Base-by-base conservation (phyloP, 1,139 yeast species). In the Yamadazyma kanchanaburiensis region DNA sequence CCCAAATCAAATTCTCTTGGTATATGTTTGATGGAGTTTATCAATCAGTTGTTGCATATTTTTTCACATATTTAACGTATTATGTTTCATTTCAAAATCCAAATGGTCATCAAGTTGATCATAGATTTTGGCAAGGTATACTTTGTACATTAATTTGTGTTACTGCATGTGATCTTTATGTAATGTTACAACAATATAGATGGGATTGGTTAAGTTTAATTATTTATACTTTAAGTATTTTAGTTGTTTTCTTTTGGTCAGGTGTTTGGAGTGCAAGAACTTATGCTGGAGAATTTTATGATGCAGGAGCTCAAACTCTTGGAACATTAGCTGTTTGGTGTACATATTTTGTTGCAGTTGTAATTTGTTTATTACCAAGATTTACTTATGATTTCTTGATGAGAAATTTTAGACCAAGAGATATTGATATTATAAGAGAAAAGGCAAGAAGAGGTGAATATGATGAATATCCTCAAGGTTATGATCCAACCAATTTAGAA, bases 181-280 rank as follows among this genome's bases (percentile, higher is more conserved):
- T 77, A 17, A 49, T 77, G 41, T 54, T 76, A 34, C 75, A 68
- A 37, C 82, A 77, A 48, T 63, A 61, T 39, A 57, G 81, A 46
- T 77, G 83, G 83, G 83, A 77, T 51, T 72, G 78, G 77, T 54
- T 77, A 27, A 58, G 79, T 21, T 43, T 67, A 27, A 50, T 73
- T 32, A 68, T 75, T 35, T 60, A 66, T 41, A 60, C 68, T 3
- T 50, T 77, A 26, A 75, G 81, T 3, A 60, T 70, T 25, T 53
- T 75, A 33, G 45, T 76, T 31, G 70, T 76, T n/a, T 74, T 61
- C 44, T 74, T 74, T 55, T 77, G 83, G 83, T 62, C 78, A 7
- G 80, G 80, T 26, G 74, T 68, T 7, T 77, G 82, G 81, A 66
- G 78, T 45, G 60, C 74, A 1, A 53, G 67, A 26, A 42, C 53